These are phyloP conservation scores for Penicillium cinerascens DNA, from an alignment of 495 filamentous ascomycete species.

Conservation along the genomic window DNA sequence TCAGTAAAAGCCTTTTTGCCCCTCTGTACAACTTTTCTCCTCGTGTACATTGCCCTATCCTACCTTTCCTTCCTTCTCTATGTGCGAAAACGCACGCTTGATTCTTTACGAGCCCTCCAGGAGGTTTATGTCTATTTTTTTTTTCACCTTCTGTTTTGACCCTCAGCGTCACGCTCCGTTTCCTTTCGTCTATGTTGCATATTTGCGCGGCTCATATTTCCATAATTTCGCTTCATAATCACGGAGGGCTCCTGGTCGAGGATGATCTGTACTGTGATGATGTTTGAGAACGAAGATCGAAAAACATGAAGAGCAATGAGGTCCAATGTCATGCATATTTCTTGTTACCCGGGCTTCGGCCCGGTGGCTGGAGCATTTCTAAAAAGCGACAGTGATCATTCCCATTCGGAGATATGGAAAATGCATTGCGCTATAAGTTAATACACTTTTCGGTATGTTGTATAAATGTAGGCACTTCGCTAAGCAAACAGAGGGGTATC, in stretches of 20 bases:
- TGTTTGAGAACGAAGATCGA: slow-evolving; percentile 17
- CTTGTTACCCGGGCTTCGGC: slow-evolving; percentile 1
- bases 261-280: slow-evolving; percentile 16
- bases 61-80: slow-evolving; percentile 5
- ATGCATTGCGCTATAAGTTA: not conserved
- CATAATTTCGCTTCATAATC: slow-evolving; percentile 30
- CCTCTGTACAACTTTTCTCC: slow-evolving; percentile 24
- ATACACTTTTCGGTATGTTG: not conserved
- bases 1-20: slow-evolving; percentile 16
- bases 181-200: slow-evolving; percentile 26
- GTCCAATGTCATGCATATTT: slow-evolving; percentile 21
- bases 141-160: slow-evolving; percentile 11
- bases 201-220: slow-evolving; percentile 25
- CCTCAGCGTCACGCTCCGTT: slow-evolving; percentile 6
- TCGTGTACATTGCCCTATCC: slow-evolving; percentile 23
- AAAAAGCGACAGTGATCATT: not conserved
- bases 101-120: slow-evolving; percentile 6
- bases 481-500: not conserved
- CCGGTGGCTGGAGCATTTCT: slow-evolving; percentile 9
- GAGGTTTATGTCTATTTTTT: slow-evolving; percentile 19
- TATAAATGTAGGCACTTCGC: not conserved
- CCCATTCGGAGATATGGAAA: not conserved
- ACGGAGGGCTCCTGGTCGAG: slow-evolving; percentile 7
- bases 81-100: slow-evolving; percentile 6
- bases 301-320: slow-evolving; percentile 20